phyloP scores from a whole-genome alignment of 768 basidiomycete genomes.

The Grammothele lineata region DNA sequence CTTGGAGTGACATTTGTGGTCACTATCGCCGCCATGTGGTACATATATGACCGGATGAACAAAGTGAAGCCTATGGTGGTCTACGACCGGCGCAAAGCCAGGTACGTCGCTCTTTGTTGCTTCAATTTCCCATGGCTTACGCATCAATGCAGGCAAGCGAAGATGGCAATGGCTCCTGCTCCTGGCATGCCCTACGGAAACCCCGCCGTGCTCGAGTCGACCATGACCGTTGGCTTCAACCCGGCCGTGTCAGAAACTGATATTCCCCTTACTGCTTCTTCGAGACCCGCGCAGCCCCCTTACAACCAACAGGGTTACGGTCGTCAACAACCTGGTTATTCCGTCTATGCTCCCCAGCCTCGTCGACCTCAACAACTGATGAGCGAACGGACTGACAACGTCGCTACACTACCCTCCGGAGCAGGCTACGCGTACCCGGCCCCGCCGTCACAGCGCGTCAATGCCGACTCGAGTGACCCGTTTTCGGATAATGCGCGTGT shows the following conservation, averaged over 20 bases:
- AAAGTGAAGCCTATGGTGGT: constrained; percentile 63
- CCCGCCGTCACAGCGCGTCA: neutral
- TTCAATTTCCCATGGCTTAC: neutral
- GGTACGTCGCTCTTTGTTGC: constrained; percentile 32
- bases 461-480: constrained; percentile 5
- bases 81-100: constrained; percentile 64
- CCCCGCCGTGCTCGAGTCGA: constrained; percentile 25
- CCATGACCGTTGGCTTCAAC: constrained; percentile 32
- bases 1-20: constrained; percentile 65
- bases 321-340: constrained; percentile 36
- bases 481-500: constrained; percentile 12
- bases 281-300: constrained; percentile 15
- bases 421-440: constrained; percentile 8
- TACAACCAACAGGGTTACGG: constrained; percentile 45
- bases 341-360: constrained; percentile 50
- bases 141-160: constrained; percentile 44
- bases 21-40: constrained; percentile 80
- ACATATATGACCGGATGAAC: constrained; percentile 71
- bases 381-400: constrained; percentile 3
- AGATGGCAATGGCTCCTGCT: constrained; percentile 28
- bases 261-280: constrained; percentile 37
- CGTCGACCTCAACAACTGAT: constrained; percentile 20
- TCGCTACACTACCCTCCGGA: constrained; percentile 2
- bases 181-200: constrained; percentile 16
- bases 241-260: constrained; percentile 33